Base-by-base conservation (phyloP, 2,329 filamentous ascomycete species). In the Metarhizium robertsii region DNA sequence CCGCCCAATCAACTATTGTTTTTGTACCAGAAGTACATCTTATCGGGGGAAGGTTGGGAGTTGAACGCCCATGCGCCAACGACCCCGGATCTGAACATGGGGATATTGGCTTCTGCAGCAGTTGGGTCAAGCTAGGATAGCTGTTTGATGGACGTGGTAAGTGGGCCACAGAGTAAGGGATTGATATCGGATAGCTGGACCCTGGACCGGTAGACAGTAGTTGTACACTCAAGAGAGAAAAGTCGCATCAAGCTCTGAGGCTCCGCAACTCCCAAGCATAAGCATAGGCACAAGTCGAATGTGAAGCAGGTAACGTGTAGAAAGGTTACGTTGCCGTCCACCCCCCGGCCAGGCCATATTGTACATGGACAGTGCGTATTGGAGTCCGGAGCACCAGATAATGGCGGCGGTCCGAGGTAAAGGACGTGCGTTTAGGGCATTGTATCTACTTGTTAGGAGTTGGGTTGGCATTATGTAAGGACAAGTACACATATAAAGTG, bases 171-270 rank as follows among this genome's bases (percentile, higher is more conserved):
- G 53, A 34, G 29, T 20, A 42, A 18, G 50, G 34, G 18, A 34
- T 25, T 54, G 50, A 38, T 50, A 50, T 50, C 38, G 46, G 45
- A 42, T 55, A 55, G 50, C 38, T 42, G 52, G 30, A 50, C 10
- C 32, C 32, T 34, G 32, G 32, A 34, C 32, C 18, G 29, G 50
- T 29, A 54, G 18, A 47, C 20, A 38, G 40, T 57, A 57, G 53
- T 51, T 53, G 56, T 58, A 56, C 52, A 34, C 50, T 54, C 52
- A 50, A 58, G 42, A 46, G 53, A 51, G 14, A 34, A 59, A 47
- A 16, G 55, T 53, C 55, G 47, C 57, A 56, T 52, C 53, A 38
- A 53, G 52, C 50, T 48, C 20, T 29, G 8, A 30, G 18, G 45
- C 45, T 20, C 16, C n/a, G 18, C 18, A 16, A 32, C 7, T 8